A percentile compares a stretch with the other conserved stretches of the same genome.
phyloP scores from a whole-genome alignment of 2,329 filamentous ascomycete species.

The Pyricularia pennisetigena region DNA sequence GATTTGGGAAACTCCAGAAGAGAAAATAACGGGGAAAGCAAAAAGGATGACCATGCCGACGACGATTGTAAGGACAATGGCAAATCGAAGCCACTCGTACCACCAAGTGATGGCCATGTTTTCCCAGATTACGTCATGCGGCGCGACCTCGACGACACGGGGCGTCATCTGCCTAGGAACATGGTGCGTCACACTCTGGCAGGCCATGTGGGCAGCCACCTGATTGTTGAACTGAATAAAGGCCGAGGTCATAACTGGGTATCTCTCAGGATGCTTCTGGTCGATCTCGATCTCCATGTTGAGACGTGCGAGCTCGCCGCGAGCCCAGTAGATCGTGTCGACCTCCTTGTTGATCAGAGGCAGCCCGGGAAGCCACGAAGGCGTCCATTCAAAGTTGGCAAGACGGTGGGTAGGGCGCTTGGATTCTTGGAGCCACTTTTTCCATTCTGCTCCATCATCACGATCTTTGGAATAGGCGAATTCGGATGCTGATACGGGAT shows the following conservation, averaged over 20 bases:
- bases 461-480: conserved; percentile 49
- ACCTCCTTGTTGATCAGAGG: conserved; percentile 80
- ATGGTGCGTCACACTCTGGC: conserved; percentile 84
- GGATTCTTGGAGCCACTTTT: conserved; percentile 69
- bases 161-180: conserved; percentile 90
- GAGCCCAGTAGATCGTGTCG: conserved; percentile 88
- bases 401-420: conserved; percentile 80
- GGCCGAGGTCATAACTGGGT: conserved; percentile 87
- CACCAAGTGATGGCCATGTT: conserved; percentile 97
- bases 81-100: conserved; percentile 70
- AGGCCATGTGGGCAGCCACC: conserved; percentile 96
- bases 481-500: conserved; percentile 49
- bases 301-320: conserved; percentile 73
- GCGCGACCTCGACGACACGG: conserved; percentile 84
- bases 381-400: conserved; percentile 44
- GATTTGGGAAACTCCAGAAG: conserved; percentile 72
- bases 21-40: conserved; percentile 85
- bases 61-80: conserved; percentile 55
- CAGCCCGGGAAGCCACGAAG: conserved; percentile 65
- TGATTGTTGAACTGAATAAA: conserved; percentile 99
- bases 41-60: conserved; percentile 74
- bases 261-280: conserved; percentile 75
- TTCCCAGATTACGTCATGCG: conserved; percentile 88
- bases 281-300: conserved; percentile 90
- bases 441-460: conserved; percentile 63